phyloP scores from a whole-genome alignment of 1,284 basidiomycete species.

The Papiliotrema terrestris region DNA sequence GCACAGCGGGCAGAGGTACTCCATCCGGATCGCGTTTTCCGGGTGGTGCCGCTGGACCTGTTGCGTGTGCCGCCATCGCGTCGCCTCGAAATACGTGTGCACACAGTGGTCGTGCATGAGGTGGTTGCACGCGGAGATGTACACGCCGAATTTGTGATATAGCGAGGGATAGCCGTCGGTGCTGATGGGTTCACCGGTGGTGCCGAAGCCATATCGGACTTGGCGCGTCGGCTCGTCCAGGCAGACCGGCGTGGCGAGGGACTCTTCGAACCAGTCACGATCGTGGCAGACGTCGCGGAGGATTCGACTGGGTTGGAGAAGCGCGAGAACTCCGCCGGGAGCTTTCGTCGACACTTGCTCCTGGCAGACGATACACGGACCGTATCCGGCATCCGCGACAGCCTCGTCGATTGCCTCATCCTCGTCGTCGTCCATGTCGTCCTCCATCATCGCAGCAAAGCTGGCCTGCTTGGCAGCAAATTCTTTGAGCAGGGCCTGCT shows the following conservation, averaged over 20 bases:
- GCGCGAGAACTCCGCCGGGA: constrained; percentile 83
- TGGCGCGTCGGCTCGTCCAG: constrained; percentile 58
- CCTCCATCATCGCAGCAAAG: constrained; percentile 53
- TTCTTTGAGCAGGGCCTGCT: constrained; percentile 85
- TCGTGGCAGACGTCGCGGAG: constrained; percentile 76
- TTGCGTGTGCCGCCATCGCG: constrained; percentile 80
- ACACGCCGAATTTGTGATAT: constrained; percentile 76
- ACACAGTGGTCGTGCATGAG: constrained; percentile 98
- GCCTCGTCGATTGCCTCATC: constrained; percentile 58
- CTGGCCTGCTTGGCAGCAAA: constrained; percentile 87
- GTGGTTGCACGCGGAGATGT: constrained; percentile 89
- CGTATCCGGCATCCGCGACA: constrained; percentile 58
- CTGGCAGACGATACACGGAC: constrained; percentile 96
- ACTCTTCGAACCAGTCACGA: constrained; percentile 67
- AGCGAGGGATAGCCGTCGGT: constrained; percentile 62
- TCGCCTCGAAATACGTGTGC: constrained; percentile 80
- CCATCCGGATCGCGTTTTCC: constrained; percentile 84
- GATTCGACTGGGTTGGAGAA: constrained; percentile 83
- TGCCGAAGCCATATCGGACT: constrained; percentile 30
- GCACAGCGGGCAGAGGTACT: constrained; percentile 97
- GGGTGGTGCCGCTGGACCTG: constrained; percentile 94
- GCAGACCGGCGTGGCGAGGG: constrained; percentile 62
- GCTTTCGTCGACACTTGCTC: constrained; percentile 74
- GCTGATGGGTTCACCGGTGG: constrained; percentile 37
- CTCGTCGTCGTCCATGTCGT: constrained; percentile 55